phyloP scores from a whole-genome alignment of 495 filamentous ascomycete genomes.

The Aspergillus incahuasiensis region DNA sequence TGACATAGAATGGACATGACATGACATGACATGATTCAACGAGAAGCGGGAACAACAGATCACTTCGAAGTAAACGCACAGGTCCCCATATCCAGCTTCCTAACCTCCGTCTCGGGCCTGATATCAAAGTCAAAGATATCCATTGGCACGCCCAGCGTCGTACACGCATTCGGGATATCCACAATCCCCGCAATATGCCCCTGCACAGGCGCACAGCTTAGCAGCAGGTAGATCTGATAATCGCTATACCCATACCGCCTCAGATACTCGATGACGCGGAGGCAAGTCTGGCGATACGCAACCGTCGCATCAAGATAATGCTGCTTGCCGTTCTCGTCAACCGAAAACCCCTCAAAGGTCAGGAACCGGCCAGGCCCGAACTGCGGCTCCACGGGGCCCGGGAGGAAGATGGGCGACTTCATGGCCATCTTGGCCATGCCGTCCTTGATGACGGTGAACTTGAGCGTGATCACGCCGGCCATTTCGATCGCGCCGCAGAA shows the following conservation, averaged over 20 bases:
- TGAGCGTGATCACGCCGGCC: slow-evolving; percentile 88
- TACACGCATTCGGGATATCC: slow-evolving; percentile 83
- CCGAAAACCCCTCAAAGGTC: slow-evolving; percentile 92
- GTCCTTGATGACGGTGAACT: slow-evolving; percentile 82
- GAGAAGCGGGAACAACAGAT: too few species aligned
- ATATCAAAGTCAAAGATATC: slow-evolving; percentile 98
- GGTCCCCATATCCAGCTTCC: slow-evolving; percentile 66
- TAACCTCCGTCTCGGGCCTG: slow-evolving; percentile 57
- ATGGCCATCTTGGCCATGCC: slow-evolving; percentile 73
- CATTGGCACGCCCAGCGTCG: slow-evolving; percentile 83
- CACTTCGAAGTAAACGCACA: slow-evolving; percentile 64
- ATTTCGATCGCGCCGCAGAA: slow-evolving; percentile 98
- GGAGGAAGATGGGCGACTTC: slow-evolving; percentile 84
- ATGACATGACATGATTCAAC: not conserved
- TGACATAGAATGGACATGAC: not conserved
- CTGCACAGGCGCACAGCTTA: slow-evolving; percentile 87
- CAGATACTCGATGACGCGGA: slow-evolving; percentile 83
- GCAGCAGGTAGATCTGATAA: slow-evolving; percentile 86
- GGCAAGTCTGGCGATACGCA: slow-evolving; percentile 81
- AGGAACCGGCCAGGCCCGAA: slow-evolving; percentile 83
- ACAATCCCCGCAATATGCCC: slow-evolving; percentile 93
- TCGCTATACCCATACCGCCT: slow-evolving; percentile 69
- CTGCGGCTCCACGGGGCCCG: slow-evolving; percentile 87
- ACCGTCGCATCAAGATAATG: slow-evolving; percentile 91
- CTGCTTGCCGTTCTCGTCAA: slow-evolving; percentile 88